Evolutionary conservation across 2,329 filamentous ascomycete genomes (phyloP).

Genomic region (Colletotrichum gigasporum): DNA sequence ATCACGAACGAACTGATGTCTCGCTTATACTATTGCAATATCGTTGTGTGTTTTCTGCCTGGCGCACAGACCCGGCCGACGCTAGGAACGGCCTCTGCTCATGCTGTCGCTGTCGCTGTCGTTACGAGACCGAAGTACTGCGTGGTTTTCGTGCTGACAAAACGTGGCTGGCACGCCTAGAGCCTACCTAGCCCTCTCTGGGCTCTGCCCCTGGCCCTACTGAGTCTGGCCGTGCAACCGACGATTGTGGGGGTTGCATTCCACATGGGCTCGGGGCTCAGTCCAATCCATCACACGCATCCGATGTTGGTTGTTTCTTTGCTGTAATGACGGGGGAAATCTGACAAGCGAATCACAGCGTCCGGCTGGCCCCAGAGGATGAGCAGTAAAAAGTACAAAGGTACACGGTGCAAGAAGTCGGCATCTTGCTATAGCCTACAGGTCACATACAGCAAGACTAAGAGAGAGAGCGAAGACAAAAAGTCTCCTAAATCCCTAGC

Average conservation of each 20-base stretch:
- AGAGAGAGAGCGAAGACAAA: not conserved
- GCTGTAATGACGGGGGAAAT: too few species aligned
- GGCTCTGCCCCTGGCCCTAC: not conserved
- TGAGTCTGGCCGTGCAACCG: not conserved
- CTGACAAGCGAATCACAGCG: not conserved
- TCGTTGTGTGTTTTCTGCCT: too few species aligned
- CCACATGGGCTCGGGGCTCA: not conserved
- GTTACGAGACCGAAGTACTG: too few species aligned
- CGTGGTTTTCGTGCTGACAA: constrained; percentile 12
- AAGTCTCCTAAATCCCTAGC: constrained; percentile 26
- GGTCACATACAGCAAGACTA: not conserved
- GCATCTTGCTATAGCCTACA: not conserved
- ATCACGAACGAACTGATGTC: too few species aligned
- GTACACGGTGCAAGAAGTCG: not conserved
- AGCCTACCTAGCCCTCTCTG: not conserved
- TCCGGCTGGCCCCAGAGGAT: not conserved
- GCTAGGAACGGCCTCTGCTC: too few species aligned
- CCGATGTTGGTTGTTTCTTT: not conserved
- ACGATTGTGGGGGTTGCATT: constrained; percentile 27
- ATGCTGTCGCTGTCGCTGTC: too few species aligned
- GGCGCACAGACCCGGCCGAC: not conserved
- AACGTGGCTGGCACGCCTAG: constrained; percentile 4
- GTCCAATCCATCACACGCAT: not conserved
- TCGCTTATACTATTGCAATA: too few species aligned
- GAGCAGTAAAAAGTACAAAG: not conserved